Evolutionary conservation across 2,329 filamentous ascomycete genomes (phyloP), one percentile per base, ranked within the genome.

Genomic region (Sarocladiaceae sp.): DNA sequence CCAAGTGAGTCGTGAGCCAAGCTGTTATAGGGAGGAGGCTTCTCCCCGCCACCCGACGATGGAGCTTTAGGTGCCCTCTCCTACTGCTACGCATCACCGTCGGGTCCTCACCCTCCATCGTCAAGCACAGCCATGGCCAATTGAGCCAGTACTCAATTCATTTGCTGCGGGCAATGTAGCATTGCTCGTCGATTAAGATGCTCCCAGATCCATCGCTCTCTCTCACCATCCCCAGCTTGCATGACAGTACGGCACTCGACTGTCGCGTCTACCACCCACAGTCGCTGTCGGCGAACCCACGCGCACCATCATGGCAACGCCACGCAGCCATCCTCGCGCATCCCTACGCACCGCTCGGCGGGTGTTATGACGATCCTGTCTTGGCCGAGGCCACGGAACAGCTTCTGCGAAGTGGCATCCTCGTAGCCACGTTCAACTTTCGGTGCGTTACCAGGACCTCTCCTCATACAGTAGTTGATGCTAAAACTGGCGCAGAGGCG

Each of bases 381-480:
- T 83, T 97, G 1, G 72, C 78, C n/a, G 69, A 79, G 7, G 65
- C 85, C 3, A 79, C 77, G 1, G 67, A 69, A 2, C 74, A 83
- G 47, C 69, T 95, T 35, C 61, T 95, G n/a, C 68, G 73, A 4
- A 66, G 72, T 43, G 87, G 86, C 2, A 94, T 80, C 55, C 60
- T 95, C 2, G 84, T 96, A 2, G 83, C 76, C 6, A 95, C 88
- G 0, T 96, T 97, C 64, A 96, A 97, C 58, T 96, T 97, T 60
- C 78, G 90, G 85, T 90, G 68, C 43, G 63, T 37, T 26, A 31
- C n/a, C 19, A 16, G 35, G 18, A 34, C 27, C n/a, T 45, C 45
- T 46, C 16, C 9, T 9, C 9, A 29, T 18, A 24, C 16, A 20
- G 16, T 6, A 7, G 33, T 33, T 21, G 27, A 27, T 43, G 31